Conservation (phyloP, 176 grass and related monocot genomes). For the Ensete ventricosum region DNA sequence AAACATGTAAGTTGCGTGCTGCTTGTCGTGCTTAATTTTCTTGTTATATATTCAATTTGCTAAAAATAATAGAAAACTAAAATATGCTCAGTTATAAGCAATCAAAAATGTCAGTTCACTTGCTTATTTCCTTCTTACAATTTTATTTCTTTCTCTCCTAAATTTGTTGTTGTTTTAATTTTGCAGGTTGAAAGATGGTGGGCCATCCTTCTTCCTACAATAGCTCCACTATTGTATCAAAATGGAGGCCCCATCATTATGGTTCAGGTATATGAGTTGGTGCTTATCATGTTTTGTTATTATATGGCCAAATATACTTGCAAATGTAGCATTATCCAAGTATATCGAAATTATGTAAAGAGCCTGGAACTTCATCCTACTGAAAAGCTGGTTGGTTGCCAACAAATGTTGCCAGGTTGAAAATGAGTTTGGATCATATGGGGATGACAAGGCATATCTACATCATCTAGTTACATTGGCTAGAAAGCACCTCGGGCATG, state of each 20-base stretch:
- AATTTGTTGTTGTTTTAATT: constrained; percentile 9
- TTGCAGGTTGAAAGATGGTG: constrained; percentile 90
- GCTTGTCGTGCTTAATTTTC: not conserved
- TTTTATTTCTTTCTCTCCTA: too few species aligned
- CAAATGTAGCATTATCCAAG: not conserved
- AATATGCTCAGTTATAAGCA: too few species aligned
- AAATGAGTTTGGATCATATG: constrained; percentile 97
- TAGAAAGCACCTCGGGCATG: constrained; percentile 64
- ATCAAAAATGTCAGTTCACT: too few species aligned
- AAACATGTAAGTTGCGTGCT: not conserved
- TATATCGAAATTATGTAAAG: constrained; percentile 10
- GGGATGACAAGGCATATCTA: constrained; percentile 83
- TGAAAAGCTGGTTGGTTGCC: not conserved
- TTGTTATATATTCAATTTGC: not conserved
- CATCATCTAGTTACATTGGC: constrained; percentile 61
- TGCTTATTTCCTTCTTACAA: too few species aligned
- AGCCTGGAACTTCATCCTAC: not conserved
- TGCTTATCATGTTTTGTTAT: not conserved
- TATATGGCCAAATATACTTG: not conserved
- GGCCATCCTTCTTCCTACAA: constrained; percentile 63
- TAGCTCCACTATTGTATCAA: constrained; percentile 53
- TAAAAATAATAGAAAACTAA: too few species aligned
- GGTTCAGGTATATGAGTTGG: constrained; percentile 60
- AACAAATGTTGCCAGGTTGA: constrained; percentile 49
- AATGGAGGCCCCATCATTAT: constrained; percentile 92